These are phyloP conservation scores for Knufia fluminis DNA, from an alignment of 2,329 filamentous ascomycete genomes.

Conservation along the genomic window DNA sequence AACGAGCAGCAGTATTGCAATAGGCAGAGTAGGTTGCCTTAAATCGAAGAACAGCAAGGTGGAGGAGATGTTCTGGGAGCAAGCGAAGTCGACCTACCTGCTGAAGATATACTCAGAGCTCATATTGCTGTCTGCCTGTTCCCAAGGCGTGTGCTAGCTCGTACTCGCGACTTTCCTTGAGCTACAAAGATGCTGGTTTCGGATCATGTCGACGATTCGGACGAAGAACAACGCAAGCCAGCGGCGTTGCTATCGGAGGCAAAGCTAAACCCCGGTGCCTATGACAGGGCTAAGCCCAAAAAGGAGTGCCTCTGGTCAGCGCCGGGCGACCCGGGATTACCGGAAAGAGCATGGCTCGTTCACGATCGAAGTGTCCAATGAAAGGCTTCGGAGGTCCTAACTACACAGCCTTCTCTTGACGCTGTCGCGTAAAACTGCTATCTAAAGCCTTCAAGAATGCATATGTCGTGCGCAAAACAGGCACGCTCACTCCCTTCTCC, in stretches of 20 bases:
- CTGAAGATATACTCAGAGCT: too few relatives aligned
- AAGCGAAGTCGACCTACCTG: too few relatives aligned
- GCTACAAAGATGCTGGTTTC: neutral
- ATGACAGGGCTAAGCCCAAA: neutral
- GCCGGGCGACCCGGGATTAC: too few relatives aligned
- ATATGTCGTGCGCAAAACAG: conserved; percentile 38
- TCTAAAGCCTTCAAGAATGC: conserved; percentile 33
- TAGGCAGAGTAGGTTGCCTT: too few relatives aligned
- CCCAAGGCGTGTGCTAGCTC: neutral
- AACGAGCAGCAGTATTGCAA: too few relatives aligned
- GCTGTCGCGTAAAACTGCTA: conserved; percentile 10
- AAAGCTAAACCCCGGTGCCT: neutral
- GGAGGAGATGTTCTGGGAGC: too few relatives aligned
- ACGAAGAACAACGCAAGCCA: neutral
- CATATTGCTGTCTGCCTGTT: neutral
- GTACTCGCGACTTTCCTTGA: neutral
- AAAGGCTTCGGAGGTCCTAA: neutral
- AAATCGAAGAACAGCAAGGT: too few relatives aligned
- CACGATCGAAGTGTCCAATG: neutral
- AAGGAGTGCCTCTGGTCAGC: neutral
- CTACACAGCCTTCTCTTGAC: neutral
- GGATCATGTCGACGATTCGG: neutral
- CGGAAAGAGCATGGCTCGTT: neutral
- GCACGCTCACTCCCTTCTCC: conserved; percentile 32
- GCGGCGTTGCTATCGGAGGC: neutral